Conservation (phyloP, 768 basidiomycete species). For the Termitomyces sp. region DNA sequence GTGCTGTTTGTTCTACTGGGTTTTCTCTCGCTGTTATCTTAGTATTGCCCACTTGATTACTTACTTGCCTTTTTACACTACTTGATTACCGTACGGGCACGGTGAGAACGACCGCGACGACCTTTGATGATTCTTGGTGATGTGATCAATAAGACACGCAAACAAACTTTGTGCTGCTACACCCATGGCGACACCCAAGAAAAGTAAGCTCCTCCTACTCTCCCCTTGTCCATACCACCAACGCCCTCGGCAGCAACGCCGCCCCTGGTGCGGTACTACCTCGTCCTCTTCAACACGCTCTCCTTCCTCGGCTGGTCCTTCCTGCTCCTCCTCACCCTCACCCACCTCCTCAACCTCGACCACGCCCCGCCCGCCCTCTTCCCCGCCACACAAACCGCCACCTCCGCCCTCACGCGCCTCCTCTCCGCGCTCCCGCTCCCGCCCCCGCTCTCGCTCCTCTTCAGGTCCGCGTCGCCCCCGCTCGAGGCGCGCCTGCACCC, state of each 20-base stretch:
- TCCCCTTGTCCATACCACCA: not conserved
- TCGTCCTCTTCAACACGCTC: constrained; percentile 73
- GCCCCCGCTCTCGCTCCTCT: no score
- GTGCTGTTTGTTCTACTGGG: no score
- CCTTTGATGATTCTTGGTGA: not conserved
- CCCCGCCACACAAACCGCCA: constrained; percentile 20
- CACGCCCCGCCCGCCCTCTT: constrained; percentile 29
- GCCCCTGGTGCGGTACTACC: constrained; percentile 49
- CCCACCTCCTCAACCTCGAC: constrained; percentile 45
- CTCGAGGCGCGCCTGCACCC: constrained; percentile 37
- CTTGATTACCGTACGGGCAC: no score
- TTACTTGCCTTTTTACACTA: no score
- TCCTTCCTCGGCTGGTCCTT: constrained; percentile 75
- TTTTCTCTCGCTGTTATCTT: no score
- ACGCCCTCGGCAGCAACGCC: constrained; percentile 18
- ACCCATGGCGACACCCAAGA: no score
- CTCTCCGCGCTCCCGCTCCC: constrained; percentile 32
- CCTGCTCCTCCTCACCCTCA: constrained; percentile 55
- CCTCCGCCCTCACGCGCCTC: constrained; percentile 32
- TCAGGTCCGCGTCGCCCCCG: constrained; percentile 23
- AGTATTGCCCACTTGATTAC: no score
- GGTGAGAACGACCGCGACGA: no score
- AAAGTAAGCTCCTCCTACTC: not conserved
- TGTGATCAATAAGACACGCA: no score
- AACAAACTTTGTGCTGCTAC: no score